These are phyloP conservation scores for Nakataea oryzae DNA, from an alignment of 2,329 filamentous ascomycete species.

Conservation along the genomic window DNA sequence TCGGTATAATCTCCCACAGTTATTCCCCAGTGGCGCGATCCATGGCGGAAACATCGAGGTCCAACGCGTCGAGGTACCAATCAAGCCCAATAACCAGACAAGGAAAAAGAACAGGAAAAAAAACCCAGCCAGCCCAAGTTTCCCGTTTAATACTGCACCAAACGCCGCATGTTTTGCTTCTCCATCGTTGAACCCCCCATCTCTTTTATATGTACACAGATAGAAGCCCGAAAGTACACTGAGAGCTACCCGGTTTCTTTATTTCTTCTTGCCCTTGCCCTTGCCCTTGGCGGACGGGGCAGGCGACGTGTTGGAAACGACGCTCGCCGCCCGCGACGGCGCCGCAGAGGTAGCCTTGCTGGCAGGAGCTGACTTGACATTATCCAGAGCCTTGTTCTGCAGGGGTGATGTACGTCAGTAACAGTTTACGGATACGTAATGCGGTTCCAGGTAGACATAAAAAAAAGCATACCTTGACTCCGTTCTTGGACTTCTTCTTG, in stretches of 20 bases:
- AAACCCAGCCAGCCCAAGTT: not conserved
- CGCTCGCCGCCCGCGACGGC: slow-evolving; percentile 79
- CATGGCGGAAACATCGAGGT: not conserved
- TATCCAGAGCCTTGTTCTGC: slow-evolving; percentile 89
- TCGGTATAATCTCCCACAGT: not conserved
- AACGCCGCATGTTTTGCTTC: not conserved
- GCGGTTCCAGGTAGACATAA: not conserved
- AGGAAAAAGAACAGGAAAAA: not conserved
- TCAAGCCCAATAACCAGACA: no score
- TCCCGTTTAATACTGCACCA: not conserved
- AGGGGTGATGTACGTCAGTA: slow-evolving; percentile 3
- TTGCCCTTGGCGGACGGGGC: slow-evolving; percentile 26
- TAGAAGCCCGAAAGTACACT: not conserved
- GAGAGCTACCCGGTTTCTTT: slow-evolving; percentile 1
- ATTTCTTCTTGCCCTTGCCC: slow-evolving; percentile 44
- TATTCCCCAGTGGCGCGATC: not conserved
- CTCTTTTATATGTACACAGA: not conserved
- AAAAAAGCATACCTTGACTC: slow-evolving; percentile 60
- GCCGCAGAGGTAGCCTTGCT: slow-evolving; percentile 68
- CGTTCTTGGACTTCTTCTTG: slow-evolving; percentile 90
- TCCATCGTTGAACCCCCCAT: not conserved
- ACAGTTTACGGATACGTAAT: not conserved
- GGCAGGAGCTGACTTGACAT: slow-evolving; percentile 60
- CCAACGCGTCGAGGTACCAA: not conserved
- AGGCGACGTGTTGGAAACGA: slow-evolving; percentile 61